phyloP scores from a whole-genome alignment of 2,329 filamentous ascomycete species.

The Emergomyces pasteurianus region DNA sequence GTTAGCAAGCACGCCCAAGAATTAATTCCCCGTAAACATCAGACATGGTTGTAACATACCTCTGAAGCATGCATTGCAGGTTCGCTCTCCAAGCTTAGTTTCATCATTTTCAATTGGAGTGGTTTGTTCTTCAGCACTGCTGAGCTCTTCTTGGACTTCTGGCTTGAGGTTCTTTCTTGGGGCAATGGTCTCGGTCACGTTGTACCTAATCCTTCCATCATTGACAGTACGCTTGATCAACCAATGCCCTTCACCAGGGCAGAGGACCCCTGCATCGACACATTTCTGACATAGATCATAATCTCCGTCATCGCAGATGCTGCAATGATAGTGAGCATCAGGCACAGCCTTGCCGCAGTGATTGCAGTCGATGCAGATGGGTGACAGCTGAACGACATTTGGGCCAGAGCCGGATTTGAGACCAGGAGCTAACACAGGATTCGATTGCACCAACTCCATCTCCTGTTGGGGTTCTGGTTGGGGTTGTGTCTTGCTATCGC shows the following conservation, averaged over 20 bases:
- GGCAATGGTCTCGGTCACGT: conserved; percentile 62
- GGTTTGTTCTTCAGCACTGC: neutral
- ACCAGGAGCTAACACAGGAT: neutral
- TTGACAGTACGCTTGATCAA: conserved; percentile 80
- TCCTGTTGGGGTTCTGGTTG: neutral
- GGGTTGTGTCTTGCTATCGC: neutral
- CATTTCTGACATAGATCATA: conserved; percentile 84
- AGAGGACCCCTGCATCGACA: conserved; percentile 62
- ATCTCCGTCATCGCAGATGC: conserved; percentile 82
- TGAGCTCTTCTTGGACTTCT: conserved; percentile 1
- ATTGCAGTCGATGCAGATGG: conserved; percentile 82
- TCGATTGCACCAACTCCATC: neutral
- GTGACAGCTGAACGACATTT: neutral
- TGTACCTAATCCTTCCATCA: conserved; percentile 68
- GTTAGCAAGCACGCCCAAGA: conserved; percentile 15
- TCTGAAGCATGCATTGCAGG: conserved; percentile 53
- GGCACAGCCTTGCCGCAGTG: conserved; percentile 67
- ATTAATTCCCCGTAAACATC: neutral
- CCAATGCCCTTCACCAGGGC: conserved; percentile 73
- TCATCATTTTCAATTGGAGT: neutral
- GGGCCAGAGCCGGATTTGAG: neutral
- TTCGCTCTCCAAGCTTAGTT: conserved; percentile 3
- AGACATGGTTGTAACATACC: conserved; percentile 29
- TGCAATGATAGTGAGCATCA: conserved; percentile 85
- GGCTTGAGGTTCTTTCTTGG: conserved; percentile 39